Conservation (phyloP, 768 basidiomycete species). For the Kwoniella dendrophila region DNA sequence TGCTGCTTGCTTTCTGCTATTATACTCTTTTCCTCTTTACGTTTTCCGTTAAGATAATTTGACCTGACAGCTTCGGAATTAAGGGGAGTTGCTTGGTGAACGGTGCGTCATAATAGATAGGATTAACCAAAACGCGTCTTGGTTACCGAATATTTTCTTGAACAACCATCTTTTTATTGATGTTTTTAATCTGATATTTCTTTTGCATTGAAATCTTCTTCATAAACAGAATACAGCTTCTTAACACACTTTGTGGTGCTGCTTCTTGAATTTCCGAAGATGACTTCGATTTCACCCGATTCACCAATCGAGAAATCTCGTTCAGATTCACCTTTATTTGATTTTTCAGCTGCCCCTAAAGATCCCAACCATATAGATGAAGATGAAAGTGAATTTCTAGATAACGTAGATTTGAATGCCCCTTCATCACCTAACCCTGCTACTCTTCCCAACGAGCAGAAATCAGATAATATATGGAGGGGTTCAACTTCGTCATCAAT, state of each 20-base stretch:
- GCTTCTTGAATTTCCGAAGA: too few species aligned
- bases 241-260: too few species aligned
- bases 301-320: slow-evolving; percentile 4
- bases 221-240: too few species aligned
- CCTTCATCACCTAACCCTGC: slow-evolving; percentile 17
- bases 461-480: slow-evolving; percentile 10
- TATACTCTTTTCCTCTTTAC: too few species aligned
- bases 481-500: slow-evolving; percentile 9
- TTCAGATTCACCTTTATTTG: slow-evolving; percentile 8
- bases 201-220: background rate
- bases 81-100: too few species aligned
- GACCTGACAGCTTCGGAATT: too few species aligned
- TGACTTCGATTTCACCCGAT: background rate
- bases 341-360: slow-evolving; percentile 13
- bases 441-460: background rate
- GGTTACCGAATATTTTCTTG: too few species aligned
- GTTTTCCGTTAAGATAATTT: too few species aligned
- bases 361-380: background rate
- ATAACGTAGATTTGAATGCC: slow-evolving; percentile 20
- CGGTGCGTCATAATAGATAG: slow-evolving; percentile 6
- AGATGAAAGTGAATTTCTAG: slow-evolving; percentile 4
- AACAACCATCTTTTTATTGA: too few species aligned
- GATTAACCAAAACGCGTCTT: slow-evolving; percentile 3
- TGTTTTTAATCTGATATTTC: background rate
- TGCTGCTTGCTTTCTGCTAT: too few species aligned